Conservation (phyloP, 768 basidiomycete species). For the Leccinellum rugosiceps region DNA sequence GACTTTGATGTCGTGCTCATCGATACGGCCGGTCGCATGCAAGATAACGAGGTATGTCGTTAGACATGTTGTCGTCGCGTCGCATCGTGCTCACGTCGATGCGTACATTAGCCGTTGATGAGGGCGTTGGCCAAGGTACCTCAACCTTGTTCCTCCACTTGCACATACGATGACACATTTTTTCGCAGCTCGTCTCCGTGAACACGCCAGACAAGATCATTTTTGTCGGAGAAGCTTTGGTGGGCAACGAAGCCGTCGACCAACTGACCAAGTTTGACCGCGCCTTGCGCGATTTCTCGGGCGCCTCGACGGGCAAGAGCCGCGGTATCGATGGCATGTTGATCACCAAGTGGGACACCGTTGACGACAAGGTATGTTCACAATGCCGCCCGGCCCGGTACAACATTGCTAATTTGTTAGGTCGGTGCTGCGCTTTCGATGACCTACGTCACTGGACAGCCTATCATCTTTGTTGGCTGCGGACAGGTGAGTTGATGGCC, state of each 20-base stretch:
- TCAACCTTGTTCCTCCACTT: background rate
- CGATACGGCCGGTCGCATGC: constrained; percentile 98
- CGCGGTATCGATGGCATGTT: constrained; percentile 98
- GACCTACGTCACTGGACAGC: constrained; percentile 99
- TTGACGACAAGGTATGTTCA: constrained; percentile 81
- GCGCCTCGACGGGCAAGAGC: constrained; percentile 60
- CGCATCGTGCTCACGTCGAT: background rate
- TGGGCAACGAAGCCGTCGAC: constrained; percentile 98
- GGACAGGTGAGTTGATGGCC: constrained; percentile 67
- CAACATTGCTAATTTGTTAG: constrained; percentile 37
- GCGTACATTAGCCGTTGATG: constrained; percentile 76
- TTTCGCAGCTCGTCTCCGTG: constrained; percentile 75
- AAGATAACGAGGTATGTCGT: constrained; percentile 86
- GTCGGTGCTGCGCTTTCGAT: constrained; percentile 98
- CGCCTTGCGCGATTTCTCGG: constrained; percentile 88
- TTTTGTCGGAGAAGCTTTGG: constrained; percentile 97
- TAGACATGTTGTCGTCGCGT: background rate
- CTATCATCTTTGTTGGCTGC: constrained; percentile 97
- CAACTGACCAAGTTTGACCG: constrained; percentile 97
- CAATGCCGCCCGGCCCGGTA: background rate
- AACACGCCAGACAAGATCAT: constrained; percentile 97
- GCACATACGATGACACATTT: background rate
- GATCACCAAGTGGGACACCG: constrained; percentile 99
- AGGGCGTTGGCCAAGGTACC: constrained; percentile 90
- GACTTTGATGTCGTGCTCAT: constrained; percentile 96